These are phyloP conservation scores for Stevia rebaudiana DNA, from an alignment of 140 eudicot species.

Conservation along the genomic window DNA sequence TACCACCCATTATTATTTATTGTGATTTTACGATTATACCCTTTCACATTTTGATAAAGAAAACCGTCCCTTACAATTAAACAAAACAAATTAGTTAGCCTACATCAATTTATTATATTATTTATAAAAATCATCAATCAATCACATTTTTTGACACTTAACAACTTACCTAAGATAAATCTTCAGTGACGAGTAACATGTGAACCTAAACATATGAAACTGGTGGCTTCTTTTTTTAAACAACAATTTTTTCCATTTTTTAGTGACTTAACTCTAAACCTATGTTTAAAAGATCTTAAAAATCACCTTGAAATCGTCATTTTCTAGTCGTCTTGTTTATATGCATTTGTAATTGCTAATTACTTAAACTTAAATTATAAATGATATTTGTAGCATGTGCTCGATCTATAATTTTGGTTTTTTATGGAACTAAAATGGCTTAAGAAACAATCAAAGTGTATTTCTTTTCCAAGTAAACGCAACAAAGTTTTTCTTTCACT, in stretches of 20 bases:
- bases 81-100: background rate
- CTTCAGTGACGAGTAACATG: background rate
- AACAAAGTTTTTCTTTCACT: too few species aligned
- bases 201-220: background rate
- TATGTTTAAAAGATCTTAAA: too few species aligned
- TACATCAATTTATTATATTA: background rate
- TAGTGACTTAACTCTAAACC: too few species aligned
- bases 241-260: too few species aligned
- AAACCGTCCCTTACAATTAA: too few species aligned
- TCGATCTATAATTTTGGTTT: too few species aligned
- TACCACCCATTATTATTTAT: constrained; percentile 26
- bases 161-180: background rate
- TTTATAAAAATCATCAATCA: constrained; percentile 3
- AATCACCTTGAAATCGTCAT: too few species aligned
- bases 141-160: background rate
- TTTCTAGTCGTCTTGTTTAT: too few species aligned
- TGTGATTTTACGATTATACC: constrained; percentile 8
- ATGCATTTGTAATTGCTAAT: too few species aligned
- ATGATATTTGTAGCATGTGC: background rate
- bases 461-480: too few species aligned
- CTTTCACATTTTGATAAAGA: background rate
- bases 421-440: too few species aligned
- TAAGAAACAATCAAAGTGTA: too few species aligned
- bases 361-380: background rate
- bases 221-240: background rate